Percentiles rank a stretch among this genome's conserved stretches.
Conservation (phyloP, 345 rosid species). For the Boechera divaricarpa region DNA sequence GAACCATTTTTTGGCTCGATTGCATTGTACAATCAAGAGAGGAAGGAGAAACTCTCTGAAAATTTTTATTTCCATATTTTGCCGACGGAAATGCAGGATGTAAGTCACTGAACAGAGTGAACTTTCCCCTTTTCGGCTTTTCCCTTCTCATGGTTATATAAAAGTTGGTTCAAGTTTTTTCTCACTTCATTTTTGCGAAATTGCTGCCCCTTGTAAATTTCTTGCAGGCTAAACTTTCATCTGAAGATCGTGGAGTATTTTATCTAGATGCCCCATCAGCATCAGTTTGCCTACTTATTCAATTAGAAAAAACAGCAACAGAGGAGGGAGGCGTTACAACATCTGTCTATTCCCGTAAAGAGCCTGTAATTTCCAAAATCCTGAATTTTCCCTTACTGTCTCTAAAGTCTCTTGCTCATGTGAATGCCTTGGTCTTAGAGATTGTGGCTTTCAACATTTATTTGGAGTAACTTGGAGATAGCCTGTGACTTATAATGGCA, state of each 20-base stretch:
- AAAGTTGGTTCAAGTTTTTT: neutral
- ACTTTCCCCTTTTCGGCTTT: neutral
- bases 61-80: constrained; percentile 76
- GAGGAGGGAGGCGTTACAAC: constrained; percentile 94
- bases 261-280: constrained; percentile 94
- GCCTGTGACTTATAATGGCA: constrained; percentile 14
- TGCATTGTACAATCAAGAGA: constrained; percentile 86
- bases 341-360: constrained; percentile 98
- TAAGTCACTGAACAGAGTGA: constrained; percentile 49
- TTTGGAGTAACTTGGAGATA: constrained; percentile 23
- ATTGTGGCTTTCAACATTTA: constrained; percentile 13
- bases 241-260: constrained; percentile 80
- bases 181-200: constrained; percentile 12
- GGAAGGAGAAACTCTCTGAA: constrained; percentile 94
- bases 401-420: constrained; percentile 15
- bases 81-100: constrained; percentile 85
- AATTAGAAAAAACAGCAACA: constrained; percentile 90
- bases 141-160: constrained; percentile 17
- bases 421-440: constrained; percentile 29
- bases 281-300: constrained; percentile 84
- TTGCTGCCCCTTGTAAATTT: constrained; percentile 29
- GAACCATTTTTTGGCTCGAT: constrained; percentile 97
- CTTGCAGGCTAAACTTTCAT: constrained; percentile 64
- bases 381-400: constrained; percentile 13
- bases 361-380: constrained; percentile 70